phyloP scores from a whole-genome alignment of 257 asterid genomes.

The Solanum boliviense region DNA sequence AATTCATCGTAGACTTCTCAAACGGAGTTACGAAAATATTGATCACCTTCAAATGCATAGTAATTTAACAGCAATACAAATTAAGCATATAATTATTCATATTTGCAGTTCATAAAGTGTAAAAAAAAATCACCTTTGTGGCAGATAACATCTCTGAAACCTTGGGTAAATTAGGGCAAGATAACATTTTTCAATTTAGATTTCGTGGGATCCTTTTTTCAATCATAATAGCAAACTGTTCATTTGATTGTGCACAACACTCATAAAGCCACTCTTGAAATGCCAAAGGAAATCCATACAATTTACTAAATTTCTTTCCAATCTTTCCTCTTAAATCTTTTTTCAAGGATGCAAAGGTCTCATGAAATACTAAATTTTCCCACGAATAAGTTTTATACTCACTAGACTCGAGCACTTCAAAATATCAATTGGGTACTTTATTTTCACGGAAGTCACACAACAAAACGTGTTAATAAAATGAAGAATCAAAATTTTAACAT shows the following conservation, averaged over 20 bases:
- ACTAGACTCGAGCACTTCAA: not conserved
- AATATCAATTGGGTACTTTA: not conserved
- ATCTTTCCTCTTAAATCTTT: not conserved
- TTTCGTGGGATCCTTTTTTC: not conserved
- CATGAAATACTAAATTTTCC: not conserved
- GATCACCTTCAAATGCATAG: not conserved
- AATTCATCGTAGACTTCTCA: not conserved
- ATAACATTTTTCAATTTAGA: too few species aligned
- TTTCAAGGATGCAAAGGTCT: not conserved
- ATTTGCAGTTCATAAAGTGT: too few species aligned
- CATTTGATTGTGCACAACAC: not conserved
- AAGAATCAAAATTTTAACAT: not conserved
- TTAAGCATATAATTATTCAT: not conserved
- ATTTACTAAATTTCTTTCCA: not conserved
- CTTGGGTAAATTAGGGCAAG: not conserved
- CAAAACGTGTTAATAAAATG: not conserved
- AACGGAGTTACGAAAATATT: not conserved
- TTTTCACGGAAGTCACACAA: not conserved
- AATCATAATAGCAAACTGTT: not conserved
- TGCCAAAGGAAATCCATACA: not conserved
- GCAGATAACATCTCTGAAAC: not conserved
- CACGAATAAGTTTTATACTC: not conserved
- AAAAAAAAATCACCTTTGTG: not conserved
- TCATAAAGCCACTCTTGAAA: not conserved
- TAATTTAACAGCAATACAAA: not conserved